Evolutionary conservation across 805 yeast species (phyloP).

Genomic region (Priceomyces haplophilus): DNA sequence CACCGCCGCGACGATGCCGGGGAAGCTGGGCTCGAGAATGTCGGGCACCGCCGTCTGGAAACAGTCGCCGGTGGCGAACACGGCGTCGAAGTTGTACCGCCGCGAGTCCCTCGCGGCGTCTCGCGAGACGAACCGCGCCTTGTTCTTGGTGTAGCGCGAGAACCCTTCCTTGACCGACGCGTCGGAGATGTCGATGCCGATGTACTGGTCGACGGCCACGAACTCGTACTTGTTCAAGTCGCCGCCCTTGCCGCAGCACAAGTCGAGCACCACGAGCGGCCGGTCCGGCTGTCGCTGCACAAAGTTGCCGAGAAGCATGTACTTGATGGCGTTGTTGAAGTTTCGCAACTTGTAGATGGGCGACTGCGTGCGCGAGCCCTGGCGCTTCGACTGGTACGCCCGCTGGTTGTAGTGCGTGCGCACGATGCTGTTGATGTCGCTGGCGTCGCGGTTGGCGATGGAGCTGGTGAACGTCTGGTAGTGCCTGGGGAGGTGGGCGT

Average conservation of each 20-base stretch:
- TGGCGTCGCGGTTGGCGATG: slow-evolving; percentile 30
- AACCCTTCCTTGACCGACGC: slow-evolving; percentile 83
- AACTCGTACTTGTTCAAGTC: slow-evolving; percentile 87
- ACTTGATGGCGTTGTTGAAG: slow-evolving; percentile 90
- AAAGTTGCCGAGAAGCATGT: slow-evolving; percentile 73
- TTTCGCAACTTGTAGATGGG: slow-evolving; percentile 83
- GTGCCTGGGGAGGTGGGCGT: no score
- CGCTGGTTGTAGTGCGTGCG: slow-evolving; percentile 83
- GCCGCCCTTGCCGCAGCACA: slow-evolving; percentile 99
- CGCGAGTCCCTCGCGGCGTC: slow-evolving; percentile 33
- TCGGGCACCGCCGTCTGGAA: slow-evolving; percentile 69
- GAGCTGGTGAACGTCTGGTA: slow-evolving; percentile 40
- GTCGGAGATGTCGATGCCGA: slow-evolving; percentile 91
- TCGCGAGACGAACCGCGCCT: slow-evolving; percentile 35
- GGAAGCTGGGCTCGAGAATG: slow-evolving; percentile 59
- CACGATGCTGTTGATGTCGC: slow-evolving; percentile 63
- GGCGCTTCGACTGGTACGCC: slow-evolving; percentile 61
- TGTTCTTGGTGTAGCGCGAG: slow-evolving; percentile 60
- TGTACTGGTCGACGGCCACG: slow-evolving; percentile 67
- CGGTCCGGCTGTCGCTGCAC: slow-evolving; percentile 33
- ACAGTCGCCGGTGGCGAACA: slow-evolving; percentile 90
- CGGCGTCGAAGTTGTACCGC: slow-evolving; percentile 66
- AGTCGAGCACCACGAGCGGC: slow-evolving; percentile 59
- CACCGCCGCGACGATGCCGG: slow-evolving; percentile 54
- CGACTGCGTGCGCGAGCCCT: slow-evolving; percentile 63